Conservation (phyloP, 345 rosid species). For the Linum tenue region DNA sequence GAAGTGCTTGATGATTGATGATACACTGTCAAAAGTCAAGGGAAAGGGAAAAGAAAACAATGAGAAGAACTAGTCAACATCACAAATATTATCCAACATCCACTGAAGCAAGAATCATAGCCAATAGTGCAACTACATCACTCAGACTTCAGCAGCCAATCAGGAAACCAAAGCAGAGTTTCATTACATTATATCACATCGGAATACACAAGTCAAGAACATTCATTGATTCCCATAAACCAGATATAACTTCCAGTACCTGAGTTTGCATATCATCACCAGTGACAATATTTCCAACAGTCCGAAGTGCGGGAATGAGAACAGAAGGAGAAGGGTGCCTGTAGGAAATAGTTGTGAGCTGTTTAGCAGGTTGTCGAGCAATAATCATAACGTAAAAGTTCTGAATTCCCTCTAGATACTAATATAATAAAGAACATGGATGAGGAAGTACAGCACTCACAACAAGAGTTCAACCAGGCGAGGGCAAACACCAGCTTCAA, state of each 20-base stretch:
- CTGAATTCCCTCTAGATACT: too few relatives aligned
- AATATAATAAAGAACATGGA: neutral
- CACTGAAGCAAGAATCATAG: neutral
- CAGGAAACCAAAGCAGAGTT: neutral
- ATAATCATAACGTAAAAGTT: too few relatives aligned
- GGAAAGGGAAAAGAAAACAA: constrained; percentile 1
- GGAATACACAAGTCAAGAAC: too few relatives aligned
- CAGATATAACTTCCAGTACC: constrained; percentile 25
- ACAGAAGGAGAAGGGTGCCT: constrained; percentile 73
- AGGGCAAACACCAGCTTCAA: constrained; percentile 60
- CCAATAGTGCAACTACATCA: neutral
- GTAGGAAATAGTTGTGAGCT: neutral
- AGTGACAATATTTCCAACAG: constrained; percentile 82
- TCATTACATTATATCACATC: too few relatives aligned
- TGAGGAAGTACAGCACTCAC: constrained; percentile 33
- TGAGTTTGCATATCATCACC: constrained; percentile 76
- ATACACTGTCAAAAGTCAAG: constrained; percentile 33
- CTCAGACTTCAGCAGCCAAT: neutral
- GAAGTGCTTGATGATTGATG: constrained; percentile 55
- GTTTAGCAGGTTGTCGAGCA: too few relatives aligned
- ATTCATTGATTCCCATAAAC: too few relatives aligned
- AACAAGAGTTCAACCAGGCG: constrained; percentile 55
- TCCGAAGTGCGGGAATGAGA: constrained; percentile 77
- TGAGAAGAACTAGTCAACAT: neutral
- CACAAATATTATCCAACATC: neutral